A percentile compares a stretch with the other conserved stretches of the same genome.
phyloP scores from a whole-genome alignment of 139 green algal species.

The Chlorella sp. region DNA sequence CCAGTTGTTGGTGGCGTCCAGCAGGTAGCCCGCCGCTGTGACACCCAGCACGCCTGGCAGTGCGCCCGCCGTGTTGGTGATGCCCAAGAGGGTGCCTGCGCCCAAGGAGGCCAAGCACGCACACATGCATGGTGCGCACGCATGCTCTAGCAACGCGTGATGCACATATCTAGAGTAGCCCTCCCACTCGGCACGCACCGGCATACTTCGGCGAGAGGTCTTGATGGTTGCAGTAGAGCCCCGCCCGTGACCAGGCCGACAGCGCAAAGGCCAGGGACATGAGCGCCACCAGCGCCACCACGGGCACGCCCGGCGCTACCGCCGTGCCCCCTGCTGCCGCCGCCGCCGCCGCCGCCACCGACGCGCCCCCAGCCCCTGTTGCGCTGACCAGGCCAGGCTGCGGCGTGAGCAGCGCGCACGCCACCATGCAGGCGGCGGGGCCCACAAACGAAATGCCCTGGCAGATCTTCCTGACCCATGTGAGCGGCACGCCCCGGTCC shows the following conservation, averaged over 20 bases:
- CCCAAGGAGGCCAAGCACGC: too few relatives aligned
- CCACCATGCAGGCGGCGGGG: conserved; percentile 75
- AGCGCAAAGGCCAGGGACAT: conserved; percentile 76
- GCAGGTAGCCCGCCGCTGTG: conserved; percentile 54
- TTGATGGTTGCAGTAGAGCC: conserved; percentile 97
- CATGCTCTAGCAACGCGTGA: too few relatives aligned
- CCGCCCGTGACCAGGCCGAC: conserved; percentile 70
- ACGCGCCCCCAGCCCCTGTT: background rate
- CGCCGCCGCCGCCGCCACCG: conserved; percentile 1
- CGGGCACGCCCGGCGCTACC: conserved; percentile 24
- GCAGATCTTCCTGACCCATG: conserved; percentile 74
- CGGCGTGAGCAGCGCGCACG: conserved; percentile 44
- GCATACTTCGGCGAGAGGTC: conserved; percentile 88
- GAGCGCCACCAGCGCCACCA: conserved; percentile 38
- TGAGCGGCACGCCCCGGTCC: conserved; percentile 55
- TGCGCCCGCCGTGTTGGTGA: conserved; percentile 90
- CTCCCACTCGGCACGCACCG: too few relatives aligned
- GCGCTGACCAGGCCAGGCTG: background rate
- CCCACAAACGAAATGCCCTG: conserved; percentile 88
- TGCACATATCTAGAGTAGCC: too few relatives aligned
- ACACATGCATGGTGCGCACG: too few relatives aligned
- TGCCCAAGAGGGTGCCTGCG: conserved; percentile 79
- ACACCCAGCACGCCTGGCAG: conserved; percentile 92
- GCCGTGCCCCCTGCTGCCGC: background rate
- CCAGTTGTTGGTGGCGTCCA: conserved; percentile 77